Percentiles rank a stretch among this genome's conserved stretches.
These are phyloP conservation scores for Annona cherimola DNA, from an alignment of 164 flowering plant species.

Conservation along the genomic window DNA sequence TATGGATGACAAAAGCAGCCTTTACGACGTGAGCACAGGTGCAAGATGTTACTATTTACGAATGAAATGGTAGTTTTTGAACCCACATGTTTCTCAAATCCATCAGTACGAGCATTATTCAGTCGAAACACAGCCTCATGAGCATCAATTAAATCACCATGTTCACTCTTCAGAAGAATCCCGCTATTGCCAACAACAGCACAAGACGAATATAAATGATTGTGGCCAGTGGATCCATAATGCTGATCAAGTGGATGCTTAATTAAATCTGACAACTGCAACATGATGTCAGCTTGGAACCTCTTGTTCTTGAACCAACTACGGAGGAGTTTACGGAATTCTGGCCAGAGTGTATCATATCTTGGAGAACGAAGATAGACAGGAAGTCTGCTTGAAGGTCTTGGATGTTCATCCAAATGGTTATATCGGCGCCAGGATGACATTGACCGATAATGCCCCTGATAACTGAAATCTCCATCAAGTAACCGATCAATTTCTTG, in stretches of 20 bases:
- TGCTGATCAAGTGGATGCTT: constrained; percentile 48
- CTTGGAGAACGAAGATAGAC: constrained; percentile 43
- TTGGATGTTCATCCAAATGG: constrained; percentile 18
- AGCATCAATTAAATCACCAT: constrained; percentile 66
- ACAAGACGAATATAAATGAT: constrained; percentile 45
- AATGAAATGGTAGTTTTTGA: constrained; percentile 18
- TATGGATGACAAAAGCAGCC: constrained; percentile 89
- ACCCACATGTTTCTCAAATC: constrained; percentile 32
- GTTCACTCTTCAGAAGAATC: constrained; percentile 51
- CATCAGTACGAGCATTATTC: constrained; percentile 67
- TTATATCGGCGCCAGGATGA: constrained; percentile 39
- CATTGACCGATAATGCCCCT: constrained; percentile 37
- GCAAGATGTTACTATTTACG: constrained; percentile 52
- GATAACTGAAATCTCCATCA: constrained; percentile 45
- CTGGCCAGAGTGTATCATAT: constrained; percentile 49
- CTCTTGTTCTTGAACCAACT: constrained; percentile 55
- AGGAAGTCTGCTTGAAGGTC: constrained; percentile 22
- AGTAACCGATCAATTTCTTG: constrained; percentile 55
- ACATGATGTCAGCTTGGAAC: constrained; percentile 56
- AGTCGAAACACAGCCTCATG: constrained; percentile 81
- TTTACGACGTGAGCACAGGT: constrained; percentile 61
- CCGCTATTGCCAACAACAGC: constrained; percentile 97
- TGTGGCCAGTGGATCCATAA: constrained; percentile 15
- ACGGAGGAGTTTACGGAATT: constrained; percentile 44
- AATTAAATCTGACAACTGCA: constrained; percentile 41